A percentile compares a stretch with the other conserved stretches of the same genome.
Conservation (phyloP, 2,329 filamentous ascomycete genomes). For the Penicillium sp. region DNA sequence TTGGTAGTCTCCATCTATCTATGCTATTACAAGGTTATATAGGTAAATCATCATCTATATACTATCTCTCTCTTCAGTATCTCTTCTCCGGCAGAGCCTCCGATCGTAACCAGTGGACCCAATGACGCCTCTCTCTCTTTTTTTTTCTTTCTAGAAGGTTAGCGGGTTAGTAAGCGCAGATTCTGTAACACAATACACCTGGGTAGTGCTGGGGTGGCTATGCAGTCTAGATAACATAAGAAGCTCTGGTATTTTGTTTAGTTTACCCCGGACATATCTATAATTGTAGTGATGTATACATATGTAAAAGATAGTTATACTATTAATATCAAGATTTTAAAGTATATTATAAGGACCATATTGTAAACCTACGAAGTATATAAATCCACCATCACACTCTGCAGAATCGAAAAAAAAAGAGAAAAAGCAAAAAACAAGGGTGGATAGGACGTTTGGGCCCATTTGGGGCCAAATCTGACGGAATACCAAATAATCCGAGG, state of each 20-base stretch:
- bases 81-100: constrained; percentile 16
- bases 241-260: background rate
- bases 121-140: constrained; percentile 18
- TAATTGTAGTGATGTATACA: background rate
- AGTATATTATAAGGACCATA: background rate
- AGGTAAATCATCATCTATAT: background rate
- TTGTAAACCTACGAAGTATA: background rate
- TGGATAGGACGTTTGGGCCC: background rate
- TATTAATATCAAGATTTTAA: background rate
- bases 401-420: background rate
- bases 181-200: constrained; percentile 5
- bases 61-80: background rate
- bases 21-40: no score
- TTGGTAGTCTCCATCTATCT: background rate
- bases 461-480: constrained; percentile 2
- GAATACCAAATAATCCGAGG: constrained; percentile 2
- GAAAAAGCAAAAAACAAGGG: background rate
- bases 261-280: background rate
- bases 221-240: background rate
- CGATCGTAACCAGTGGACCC: constrained; percentile 20
- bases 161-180: constrained; percentile 19
- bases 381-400: background rate
- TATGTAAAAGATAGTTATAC: background rate
- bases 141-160: constrained; percentile 28
- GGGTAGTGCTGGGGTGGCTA: background rate